Evolutionary conservation across 495 filamentous ascomycete species (phyloP).

Genomic region (Trypethelium eluteriae): DNA sequence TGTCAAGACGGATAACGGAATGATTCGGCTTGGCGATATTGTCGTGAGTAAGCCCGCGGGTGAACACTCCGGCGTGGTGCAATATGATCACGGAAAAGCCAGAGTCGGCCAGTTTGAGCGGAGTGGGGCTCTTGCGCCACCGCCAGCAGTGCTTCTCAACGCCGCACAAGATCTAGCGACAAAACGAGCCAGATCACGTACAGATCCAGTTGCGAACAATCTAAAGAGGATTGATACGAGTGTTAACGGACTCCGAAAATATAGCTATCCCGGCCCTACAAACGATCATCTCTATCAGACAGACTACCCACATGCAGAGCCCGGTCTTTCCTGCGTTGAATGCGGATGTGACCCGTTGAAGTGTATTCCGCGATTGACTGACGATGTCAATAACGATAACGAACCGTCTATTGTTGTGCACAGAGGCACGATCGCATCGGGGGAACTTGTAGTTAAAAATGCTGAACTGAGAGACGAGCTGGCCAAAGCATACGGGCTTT

Average conservation of each 20-base stretch:
- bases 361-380: neutral
- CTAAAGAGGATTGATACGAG: slow-evolving; percentile 18
- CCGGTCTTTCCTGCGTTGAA: neutral
- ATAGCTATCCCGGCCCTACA: neutral
- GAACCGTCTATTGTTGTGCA: slow-evolving; percentile 17
- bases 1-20: slow-evolving; percentile 18
- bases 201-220: slow-evolving; percentile 22
- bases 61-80: slow-evolving; percentile 30
- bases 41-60: slow-evolving; percentile 33
- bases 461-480: neutral
- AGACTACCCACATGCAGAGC: neutral
- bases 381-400: slow-evolving; percentile 14
- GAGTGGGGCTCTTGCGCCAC: slow-evolving; percentile 18
- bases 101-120: slow-evolving; percentile 2
- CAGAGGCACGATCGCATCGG: slow-evolving; percentile 12
- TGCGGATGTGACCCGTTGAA: neutral
- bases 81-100: slow-evolving; percentile 29
- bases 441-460: slow-evolving; percentile 16
- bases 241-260: slow-evolving; percentile 13
- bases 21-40: slow-evolving; percentile 37
- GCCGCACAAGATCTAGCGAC: slow-evolving; percentile 17
- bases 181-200: slow-evolving; percentile 9
- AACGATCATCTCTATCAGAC: slow-evolving; percentile 6
- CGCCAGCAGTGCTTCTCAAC: slow-evolving; percentile 17
- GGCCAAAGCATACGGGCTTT: neutral